Evolutionary conservation across 495 filamentous ascomycete genomes (phyloP).

Genomic region (Neurospora tetrasperma): DNA sequence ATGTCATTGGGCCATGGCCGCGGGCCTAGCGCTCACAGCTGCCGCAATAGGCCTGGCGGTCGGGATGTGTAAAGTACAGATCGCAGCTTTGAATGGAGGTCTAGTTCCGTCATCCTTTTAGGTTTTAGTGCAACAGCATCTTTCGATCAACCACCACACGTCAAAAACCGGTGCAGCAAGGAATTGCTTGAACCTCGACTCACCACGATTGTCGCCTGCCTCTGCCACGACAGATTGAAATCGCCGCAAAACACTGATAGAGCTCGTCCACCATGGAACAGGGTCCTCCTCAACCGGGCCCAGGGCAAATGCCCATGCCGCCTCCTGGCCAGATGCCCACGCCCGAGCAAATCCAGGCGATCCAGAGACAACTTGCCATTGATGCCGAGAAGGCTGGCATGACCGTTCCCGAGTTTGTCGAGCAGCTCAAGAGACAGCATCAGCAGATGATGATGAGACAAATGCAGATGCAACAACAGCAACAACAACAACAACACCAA

Average conservation of each 20-base stretch:
- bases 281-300: conserved; percentile 7
- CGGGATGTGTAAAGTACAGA: neutral
- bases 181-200: neutral
- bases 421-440: conserved; percentile 44
- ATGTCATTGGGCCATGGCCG: neutral
- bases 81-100: neutral
- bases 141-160: neutral
- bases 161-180: neutral
- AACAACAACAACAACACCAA: conserved; percentile 37
- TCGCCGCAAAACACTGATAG: conserved; percentile 2
- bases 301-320: conserved; percentile 31
- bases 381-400: conserved; percentile 67
- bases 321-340: conserved; percentile 52
- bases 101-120: neutral
- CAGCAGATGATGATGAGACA: conserved; percentile 50
- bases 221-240: neutral
- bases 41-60: neutral
- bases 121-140: neutral
- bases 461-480: conserved; percentile 59
- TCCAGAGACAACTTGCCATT: conserved; percentile 73
- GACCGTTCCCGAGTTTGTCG: conserved; percentile 64
- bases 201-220: neutral
- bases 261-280: conserved; percentile 7
- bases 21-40: neutral
- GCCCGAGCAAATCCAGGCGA: conserved; percentile 72